A percentile compares a stretch with the other conserved stretches of the same genome.
Conservation (phyloP, 257 asterid species). For the Sherardia arvensis region DNA sequence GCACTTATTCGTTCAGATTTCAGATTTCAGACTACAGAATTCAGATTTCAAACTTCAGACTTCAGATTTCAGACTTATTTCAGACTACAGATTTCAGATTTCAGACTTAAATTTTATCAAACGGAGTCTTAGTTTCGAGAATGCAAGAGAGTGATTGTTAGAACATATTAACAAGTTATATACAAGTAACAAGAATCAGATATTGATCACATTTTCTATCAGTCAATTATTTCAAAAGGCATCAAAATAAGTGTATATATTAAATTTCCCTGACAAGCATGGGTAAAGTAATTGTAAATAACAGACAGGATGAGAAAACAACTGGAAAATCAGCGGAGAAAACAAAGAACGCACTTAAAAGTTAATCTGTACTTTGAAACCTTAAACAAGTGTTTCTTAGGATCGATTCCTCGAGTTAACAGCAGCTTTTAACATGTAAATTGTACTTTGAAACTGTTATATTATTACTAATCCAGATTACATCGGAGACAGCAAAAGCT, state of each 20-base stretch:
- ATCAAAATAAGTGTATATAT: too few relatives aligned
- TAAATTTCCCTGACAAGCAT: constrained; percentile 19
- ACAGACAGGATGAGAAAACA: constrained; percentile 2
- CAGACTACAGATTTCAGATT: too few relatives aligned
- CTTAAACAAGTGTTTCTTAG: constrained; percentile 1
- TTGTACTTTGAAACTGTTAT: background rate
- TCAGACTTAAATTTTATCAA: too few relatives aligned
- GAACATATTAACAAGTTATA: background rate
- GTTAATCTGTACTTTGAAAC: constrained; percentile 32
- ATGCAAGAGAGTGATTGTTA: background rate
- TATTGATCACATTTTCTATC: background rate
- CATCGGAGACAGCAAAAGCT: constrained; percentile 20
- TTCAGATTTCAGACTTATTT: too few relatives aligned
- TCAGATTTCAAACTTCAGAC: too few relatives aligned
- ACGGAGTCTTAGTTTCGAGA: too few relatives aligned
- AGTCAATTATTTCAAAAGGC: background rate
- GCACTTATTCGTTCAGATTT: too few relatives aligned
- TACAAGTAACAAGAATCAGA: background rate
- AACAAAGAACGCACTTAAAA: constrained; percentile 23
- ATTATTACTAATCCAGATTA: constrained; percentile 1
- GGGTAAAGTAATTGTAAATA: constrained; percentile 9
- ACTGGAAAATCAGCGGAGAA: constrained; percentile 13
- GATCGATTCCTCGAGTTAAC: background rate
- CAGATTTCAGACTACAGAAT: too few relatives aligned
- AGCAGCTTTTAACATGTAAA: constrained; percentile 4